A percentile compares a stretch with the other conserved stretches of the same genome.
Conservation (phyloP, 2,329 filamentous ascomycete genomes). For the Beauveria sp. region DNA sequence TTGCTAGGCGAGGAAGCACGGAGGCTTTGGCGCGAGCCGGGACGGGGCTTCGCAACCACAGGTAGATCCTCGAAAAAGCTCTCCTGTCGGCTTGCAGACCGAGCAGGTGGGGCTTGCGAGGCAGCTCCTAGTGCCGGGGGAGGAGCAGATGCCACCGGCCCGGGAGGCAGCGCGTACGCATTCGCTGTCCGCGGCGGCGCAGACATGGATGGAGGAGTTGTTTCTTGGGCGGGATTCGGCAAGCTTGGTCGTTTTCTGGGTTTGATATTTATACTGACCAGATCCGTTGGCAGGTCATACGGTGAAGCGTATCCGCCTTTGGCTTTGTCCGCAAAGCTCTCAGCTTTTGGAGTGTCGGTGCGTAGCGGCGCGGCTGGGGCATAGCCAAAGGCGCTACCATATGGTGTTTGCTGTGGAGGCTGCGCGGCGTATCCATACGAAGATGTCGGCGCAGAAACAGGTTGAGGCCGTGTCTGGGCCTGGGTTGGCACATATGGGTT, state of each 20-base stretch:
- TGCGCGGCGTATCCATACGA: conserved; percentile 8
- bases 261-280: conserved; percentile 48
- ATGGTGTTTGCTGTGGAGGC: conserved; percentile 18
- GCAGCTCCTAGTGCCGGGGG: conserved; percentile 19
- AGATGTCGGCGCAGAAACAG: conserved; percentile 10
- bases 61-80: conserved; percentile 77
- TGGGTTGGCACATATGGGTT: conserved; percentile 13
- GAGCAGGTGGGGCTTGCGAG: conserved; percentile 26
- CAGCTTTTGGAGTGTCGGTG: conserved; percentile 49
- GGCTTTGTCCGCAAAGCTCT: conserved; percentile 85
- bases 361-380: conserved; percentile 20
- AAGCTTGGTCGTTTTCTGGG: conserved; percentile 58
- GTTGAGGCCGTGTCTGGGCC: conserved; percentile 1
- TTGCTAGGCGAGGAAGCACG: conserved; percentile 36
- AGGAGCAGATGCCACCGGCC: conserved; percentile 12
- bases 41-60: conserved; percentile 51
- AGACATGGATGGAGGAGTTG: conserved; percentile 32
- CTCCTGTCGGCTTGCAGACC: conserved; percentile 42
- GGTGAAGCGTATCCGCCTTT: conserved; percentile 92
- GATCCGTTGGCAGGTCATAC: conserved; percentile 88
- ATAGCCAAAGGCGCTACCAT: conserved; percentile 23
- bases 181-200: conserved; percentile 50
- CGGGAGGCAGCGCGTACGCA: conserved; percentile 46
- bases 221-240: conserved; percentile 42
- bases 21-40: conserved; percentile 47